Base-by-base conservation (phyloP, 768 basidiomycete genomes). In the Hydnomerulius pinastri region DNA sequence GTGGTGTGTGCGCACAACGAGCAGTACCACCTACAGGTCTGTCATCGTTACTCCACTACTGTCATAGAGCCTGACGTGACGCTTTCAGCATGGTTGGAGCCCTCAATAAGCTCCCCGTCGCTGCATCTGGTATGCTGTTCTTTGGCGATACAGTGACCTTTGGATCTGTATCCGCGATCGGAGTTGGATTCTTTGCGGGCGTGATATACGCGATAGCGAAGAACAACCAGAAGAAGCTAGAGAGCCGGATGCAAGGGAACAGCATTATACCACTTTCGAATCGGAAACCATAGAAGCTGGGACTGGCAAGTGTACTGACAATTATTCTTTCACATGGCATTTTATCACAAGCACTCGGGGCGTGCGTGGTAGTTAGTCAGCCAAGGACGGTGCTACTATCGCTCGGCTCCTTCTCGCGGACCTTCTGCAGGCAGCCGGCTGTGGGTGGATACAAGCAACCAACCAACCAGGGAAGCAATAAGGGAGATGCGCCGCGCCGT, bases 121-220 rank as follows among this genome's bases (percentile, higher is more conserved):
- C 97, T 6, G 95, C 93, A 12, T 97, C 94, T n/a, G 97, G 97
- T 20, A 92, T 99, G 87, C 69, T 99, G 53, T 97, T 97, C 73
- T 97, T 97, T 65, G 93, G 92, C 36, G 95, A 99, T 68, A 72
- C 85, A 21, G 86, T 92, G 38, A 97, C 92, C 7, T 65, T 86
- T 43, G 90, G 94, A 37, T 95, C 92, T 15, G 87, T 98, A 42
- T 87, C 89, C 10, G 93, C 94, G 28, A 84, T 99, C 47, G 71
- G 77, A 1, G 80, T 90, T 38, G 97, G 97, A 3, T 98, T 98
- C 71, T 80, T 95, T 62, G 91, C 95, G 30, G 95, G 95, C 15
- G 61, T 97, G 43, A 74, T 97, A 51, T 98, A 98, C 67, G 92
- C 95, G 11, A 77, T 96, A 13, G 96, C 95, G 46, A 98, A 97